Percentiles rank a stretch among this genome's conserved stretches.
These are phyloP conservation scores for Rhodotorula sphaerocarpa DNA, from an alignment of 768 basidiomycete species.

Conservation along the genomic window DNA sequence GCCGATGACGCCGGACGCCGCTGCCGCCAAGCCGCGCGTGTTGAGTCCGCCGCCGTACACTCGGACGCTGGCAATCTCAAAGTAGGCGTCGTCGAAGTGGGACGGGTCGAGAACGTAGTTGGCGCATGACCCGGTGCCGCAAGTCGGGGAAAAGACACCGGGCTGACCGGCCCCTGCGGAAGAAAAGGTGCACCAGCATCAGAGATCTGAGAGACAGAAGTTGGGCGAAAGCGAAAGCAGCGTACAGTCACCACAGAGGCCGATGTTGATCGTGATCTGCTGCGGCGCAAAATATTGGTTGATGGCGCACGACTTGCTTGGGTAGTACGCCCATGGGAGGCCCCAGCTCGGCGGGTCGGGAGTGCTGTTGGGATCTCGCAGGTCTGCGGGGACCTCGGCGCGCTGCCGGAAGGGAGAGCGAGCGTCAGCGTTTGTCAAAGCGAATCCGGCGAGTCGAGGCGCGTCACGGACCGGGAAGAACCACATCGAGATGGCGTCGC, in stretches of 20 bases:
- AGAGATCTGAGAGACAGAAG: too few species aligned
- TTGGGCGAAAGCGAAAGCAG: slow-evolving; percentile 38
- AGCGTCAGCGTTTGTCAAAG: slow-evolving; percentile 3
- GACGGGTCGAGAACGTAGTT: slow-evolving; percentile 61
- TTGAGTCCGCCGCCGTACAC: slow-evolving; percentile 44
- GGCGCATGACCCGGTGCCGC: slow-evolving; percentile 54
- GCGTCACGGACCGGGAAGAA: slow-evolving; percentile 50
- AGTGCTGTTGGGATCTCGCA: slow-evolving; percentile 41
- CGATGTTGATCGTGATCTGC: slow-evolving; percentile 37
- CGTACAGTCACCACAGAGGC: slow-evolving; percentile 40
- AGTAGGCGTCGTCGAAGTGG: slow-evolving; percentile 60
- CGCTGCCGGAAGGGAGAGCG: slow-evolving; percentile 20
- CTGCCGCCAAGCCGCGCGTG: neutral
- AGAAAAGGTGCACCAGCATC: neutral
- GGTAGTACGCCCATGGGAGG: slow-evolving; percentile 63
- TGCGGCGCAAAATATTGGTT: slow-evolving; percentile 41
- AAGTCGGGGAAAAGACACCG: slow-evolving; percentile 55
- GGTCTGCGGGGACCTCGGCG: slow-evolving; percentile 37
- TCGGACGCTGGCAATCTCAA: slow-evolving; percentile 61
- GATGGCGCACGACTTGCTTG: slow-evolving; percentile 40
- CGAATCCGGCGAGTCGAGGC: neutral
- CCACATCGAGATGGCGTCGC: slow-evolving; percentile 51
- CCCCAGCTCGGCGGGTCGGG: slow-evolving; percentile 52
- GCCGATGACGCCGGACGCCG: slow-evolving; percentile 1
- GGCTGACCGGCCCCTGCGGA: slow-evolving; percentile 47